Percentiles rank a stretch among this genome's conserved stretches.
Conservation (phyloP, 2,329 filamentous ascomycete species). For the Phialemoniopsis sp. region DNA sequence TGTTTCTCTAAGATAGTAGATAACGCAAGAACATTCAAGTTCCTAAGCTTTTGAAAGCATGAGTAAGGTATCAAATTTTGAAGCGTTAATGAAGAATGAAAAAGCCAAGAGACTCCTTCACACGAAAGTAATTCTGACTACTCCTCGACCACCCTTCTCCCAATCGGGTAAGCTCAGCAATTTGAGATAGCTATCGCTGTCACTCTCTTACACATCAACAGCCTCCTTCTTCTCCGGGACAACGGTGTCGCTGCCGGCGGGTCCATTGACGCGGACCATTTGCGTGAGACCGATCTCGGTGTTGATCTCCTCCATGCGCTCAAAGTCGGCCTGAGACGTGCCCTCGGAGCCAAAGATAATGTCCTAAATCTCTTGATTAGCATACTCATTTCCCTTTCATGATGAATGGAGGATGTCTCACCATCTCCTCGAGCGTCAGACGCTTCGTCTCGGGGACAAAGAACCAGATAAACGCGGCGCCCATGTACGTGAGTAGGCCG, state of each 20-base stretch:
- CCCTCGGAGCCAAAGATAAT: slow-evolving; percentile 64
- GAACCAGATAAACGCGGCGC: slow-evolving; percentile 58
- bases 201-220: slow-evolving; percentile 3
- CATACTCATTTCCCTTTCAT: too few relatives aligned
- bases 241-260: slow-evolving; percentile 13
- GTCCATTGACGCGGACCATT: slow-evolving; percentile 24
- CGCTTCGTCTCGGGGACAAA: slow-evolving; percentile 63
- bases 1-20: too few relatives aligned
- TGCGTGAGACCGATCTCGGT: slow-evolving; percentile 58
- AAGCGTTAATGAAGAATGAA: too few relatives aligned
- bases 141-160: too few relatives aligned
- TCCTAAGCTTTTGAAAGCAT: too few relatives aligned
- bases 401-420: slow-evolving; percentile 17
- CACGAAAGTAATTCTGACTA: too few relatives aligned
- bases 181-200: too few relatives aligned
- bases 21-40: too few relatives aligned
- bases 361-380: slow-evolving; percentile 47
- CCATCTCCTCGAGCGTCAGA: slow-evolving; percentile 61
- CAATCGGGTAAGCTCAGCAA: too few relatives aligned
- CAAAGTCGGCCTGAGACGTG: slow-evolving; percentile 61
- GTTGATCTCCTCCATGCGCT: slow-evolving; percentile 72
- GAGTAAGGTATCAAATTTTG: too few relatives aligned
- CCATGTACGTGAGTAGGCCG: slow-evolving; percentile 58
- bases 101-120: too few relatives aligned
- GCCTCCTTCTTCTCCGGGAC: slow-evolving; percentile 15